A percentile compares a stretch with the other conserved stretches of the same genome.
Evolutionary conservation across 2,329 filamentous ascomycete species (phyloP).

Genomic region (Xylariaceae sp.): DNA sequence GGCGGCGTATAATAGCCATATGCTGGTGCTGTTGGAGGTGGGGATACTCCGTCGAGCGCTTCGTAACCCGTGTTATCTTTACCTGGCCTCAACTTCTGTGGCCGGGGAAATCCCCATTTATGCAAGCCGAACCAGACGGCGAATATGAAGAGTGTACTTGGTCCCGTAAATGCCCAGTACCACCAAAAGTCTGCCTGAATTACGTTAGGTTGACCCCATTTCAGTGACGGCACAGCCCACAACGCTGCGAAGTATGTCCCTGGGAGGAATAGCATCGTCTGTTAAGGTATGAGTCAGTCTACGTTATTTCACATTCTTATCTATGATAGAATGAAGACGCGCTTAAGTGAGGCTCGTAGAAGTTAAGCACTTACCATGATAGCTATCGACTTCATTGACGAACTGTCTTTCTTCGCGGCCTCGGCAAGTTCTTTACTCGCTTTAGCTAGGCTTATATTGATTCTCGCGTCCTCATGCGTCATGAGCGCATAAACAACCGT

Average conservation of each 20-base stretch:
- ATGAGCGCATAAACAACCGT: constrained; percentile 25
- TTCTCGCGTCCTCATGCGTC: constrained; percentile 14
- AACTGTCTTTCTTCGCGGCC: constrained; percentile 16
- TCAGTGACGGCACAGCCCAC: constrained; percentile 15
- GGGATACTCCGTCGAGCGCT: neutral
- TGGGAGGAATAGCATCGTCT: constrained; percentile 21
- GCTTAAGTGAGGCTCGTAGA: neutral
- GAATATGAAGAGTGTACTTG: constrained; percentile 14
- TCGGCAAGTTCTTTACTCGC: constrained; percentile 23
- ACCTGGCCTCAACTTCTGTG: neutral
- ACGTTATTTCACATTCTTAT: neutral
- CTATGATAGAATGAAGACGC: neutral
- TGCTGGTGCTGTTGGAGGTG: neutral
- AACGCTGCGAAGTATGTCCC: constrained; percentile 18
- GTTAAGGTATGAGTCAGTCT: neutral
- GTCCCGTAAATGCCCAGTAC: constrained; percentile 21
- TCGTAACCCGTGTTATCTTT: neutral
- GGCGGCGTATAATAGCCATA: neutral
- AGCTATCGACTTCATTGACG: constrained; percentile 16
- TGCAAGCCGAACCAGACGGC: constrained; percentile 20
- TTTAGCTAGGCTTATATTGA: constrained; percentile 18
- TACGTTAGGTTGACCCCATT: constrained; percentile 12
- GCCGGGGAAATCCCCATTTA: constrained; percentile 4
- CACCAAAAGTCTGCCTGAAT: constrained; percentile 16
- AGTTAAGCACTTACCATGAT: constrained; percentile 11